phyloP scores from a whole-genome alignment of 495 filamentous ascomycete species.

The Tuber brumale region DNA sequence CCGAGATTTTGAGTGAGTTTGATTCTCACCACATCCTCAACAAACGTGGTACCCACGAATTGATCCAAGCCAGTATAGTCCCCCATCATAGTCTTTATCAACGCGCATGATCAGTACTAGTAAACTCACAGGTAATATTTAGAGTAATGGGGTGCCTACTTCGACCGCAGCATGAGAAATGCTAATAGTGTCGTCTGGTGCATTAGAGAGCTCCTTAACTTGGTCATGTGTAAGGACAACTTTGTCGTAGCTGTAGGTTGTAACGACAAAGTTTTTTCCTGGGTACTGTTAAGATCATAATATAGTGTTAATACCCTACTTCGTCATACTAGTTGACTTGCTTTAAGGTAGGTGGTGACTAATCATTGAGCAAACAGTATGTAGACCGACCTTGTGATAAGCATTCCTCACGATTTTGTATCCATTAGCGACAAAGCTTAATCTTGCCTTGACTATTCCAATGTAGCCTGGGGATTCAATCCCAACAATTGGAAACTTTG shows the following conservation, averaged over 20 bases:
- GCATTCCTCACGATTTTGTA: neutral
- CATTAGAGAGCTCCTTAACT: constrained; percentile 6
- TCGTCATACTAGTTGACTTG: too few relatives aligned
- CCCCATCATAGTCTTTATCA: neutral
- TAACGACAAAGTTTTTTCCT: neutral
- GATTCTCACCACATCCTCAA: neutral
- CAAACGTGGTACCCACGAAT: neutral
- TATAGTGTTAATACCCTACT: neutral
- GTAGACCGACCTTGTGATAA: neutral
- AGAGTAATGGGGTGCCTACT: neutral
- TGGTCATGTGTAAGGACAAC: neutral
- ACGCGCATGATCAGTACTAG: neutral
- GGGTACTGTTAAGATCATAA: neutral
- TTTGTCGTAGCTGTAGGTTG: neutral
- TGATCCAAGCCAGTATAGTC: constrained; percentile 4
- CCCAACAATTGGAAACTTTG: neutral
- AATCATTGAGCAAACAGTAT: neutral
- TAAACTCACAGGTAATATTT: neutral
- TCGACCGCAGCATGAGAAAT: neutral
- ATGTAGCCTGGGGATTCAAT: neutral
- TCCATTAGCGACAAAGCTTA: neutral
- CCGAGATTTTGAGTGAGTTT: neutral
- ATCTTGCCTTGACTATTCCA: neutral
- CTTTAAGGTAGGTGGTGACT: too few relatives aligned
- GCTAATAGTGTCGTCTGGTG: neutral